A percentile compares a stretch with the other conserved stretches of the same genome.
These are phyloP conservation scores for Apiospora malaysiana DNA, from an alignment of 2,329 filamentous ascomycete species.

Conservation along the genomic window DNA sequence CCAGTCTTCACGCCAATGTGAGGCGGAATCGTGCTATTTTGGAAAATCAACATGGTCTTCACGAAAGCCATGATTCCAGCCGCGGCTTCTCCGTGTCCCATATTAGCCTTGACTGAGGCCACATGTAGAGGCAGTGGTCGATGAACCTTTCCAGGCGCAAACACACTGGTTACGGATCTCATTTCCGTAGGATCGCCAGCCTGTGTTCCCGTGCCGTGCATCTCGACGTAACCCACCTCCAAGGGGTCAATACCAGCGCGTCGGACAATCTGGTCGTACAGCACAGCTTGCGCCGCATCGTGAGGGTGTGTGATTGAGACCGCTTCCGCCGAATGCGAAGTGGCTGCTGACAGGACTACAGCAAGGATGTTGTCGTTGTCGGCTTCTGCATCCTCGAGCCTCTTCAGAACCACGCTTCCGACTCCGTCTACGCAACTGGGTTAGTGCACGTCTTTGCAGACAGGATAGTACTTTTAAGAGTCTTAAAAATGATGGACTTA, in stretches of 20 bases:
- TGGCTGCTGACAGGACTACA: conserved; percentile 57
- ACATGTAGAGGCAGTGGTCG: conserved; percentile 44
- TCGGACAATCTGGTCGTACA: not conserved
- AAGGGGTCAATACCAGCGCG: conserved; percentile 52
- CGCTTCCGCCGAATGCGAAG: conserved; percentile 75
- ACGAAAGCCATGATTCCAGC: conserved; percentile 46
- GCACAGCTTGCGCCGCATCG: conserved; percentile 49
- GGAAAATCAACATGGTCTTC: conserved; percentile 52
- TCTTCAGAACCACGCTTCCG: conserved; percentile 32
- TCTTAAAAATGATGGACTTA: not conserved
- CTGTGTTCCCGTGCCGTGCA: conserved; percentile 75
- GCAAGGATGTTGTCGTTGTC: conserved; percentile 38
- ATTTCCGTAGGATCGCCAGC: conserved; percentile 73
- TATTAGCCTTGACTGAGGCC: conserved; percentile 54
- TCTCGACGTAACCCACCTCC: conserved; percentile 68
- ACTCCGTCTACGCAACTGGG: conserved; percentile 26
- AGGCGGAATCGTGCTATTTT: conserved; percentile 47
- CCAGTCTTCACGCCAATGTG: conserved; percentile 55
- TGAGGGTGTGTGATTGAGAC: conserved; percentile 77
- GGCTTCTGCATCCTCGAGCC: conserved; percentile 30
- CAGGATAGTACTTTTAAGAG: not conserved
- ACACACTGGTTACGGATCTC: conserved; percentile 64
- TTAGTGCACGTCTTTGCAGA: not conserved
- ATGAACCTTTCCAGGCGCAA: conserved; percentile 48
- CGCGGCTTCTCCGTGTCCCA: conserved; percentile 53